These are phyloP conservation scores for Amanita rimosa DNA, from an alignment of 768 basidiomycete genomes.

Conservation along the genomic window DNA sequence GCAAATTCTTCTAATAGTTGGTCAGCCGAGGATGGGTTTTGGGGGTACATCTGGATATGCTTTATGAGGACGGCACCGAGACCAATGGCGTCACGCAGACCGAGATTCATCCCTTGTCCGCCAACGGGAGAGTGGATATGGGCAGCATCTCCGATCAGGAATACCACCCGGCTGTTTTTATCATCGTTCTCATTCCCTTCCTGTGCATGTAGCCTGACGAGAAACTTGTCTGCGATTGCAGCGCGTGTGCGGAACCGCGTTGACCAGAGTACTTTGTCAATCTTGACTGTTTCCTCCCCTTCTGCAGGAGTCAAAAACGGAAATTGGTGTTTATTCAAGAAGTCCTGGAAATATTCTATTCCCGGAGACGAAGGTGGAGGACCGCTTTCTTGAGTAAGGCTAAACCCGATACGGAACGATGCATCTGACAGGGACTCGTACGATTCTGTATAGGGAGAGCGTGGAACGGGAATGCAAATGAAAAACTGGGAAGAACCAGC, in stretches of 20 bases:
- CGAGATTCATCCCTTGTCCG: slow-evolving; percentile 49
- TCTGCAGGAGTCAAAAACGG: slow-evolving; percentile 18
- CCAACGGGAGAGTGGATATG: slow-evolving; percentile 43
- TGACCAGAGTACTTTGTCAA: slow-evolving; percentile 31
- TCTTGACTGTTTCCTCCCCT: slow-evolving; percentile 19
- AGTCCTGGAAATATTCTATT: slow-evolving; percentile 26
- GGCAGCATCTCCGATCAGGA: slow-evolving; percentile 24
- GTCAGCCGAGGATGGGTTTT: slow-evolving; percentile 13
- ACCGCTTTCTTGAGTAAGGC: too few species aligned
- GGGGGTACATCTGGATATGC: slow-evolving; percentile 14
- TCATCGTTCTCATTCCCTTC: neutral
- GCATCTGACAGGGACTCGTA: too few species aligned
- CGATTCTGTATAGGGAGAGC: too few species aligned
- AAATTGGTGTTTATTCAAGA: slow-evolving; percentile 31
- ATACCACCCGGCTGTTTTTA: slow-evolving; percentile 4
- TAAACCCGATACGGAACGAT: too few species aligned
- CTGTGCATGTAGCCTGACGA: slow-evolving; percentile 11
- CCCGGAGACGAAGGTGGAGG: too few species aligned
- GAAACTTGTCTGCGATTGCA: slow-evolving; percentile 28
- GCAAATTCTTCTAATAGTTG: slow-evolving; percentile 23
- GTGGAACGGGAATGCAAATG: too few species aligned
- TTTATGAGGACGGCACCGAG: slow-evolving; percentile 29
- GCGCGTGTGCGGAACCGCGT: slow-evolving; percentile 34
- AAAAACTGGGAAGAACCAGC: too few species aligned
- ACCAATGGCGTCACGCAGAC: slow-evolving; percentile 37